Evolutionary conservation across 2,329 filamentous ascomycete genomes (phyloP).

Genomic region (Alternaria tenuissima): DNA sequence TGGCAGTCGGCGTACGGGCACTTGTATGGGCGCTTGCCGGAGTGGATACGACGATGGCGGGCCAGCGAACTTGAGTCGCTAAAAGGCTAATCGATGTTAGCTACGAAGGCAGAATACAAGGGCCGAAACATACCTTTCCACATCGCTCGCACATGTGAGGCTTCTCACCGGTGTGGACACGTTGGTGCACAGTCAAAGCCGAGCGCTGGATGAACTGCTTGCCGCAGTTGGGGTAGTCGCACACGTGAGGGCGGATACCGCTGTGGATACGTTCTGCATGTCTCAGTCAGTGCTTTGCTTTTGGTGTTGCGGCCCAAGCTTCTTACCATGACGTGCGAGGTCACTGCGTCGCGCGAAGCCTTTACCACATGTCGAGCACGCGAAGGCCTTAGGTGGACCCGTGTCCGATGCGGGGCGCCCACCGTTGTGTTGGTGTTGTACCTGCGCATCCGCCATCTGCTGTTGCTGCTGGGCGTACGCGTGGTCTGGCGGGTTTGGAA

Average conservation of each 20-base stretch:
- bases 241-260: slow-evolving; percentile 88
- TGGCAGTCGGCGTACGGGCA: slow-evolving; percentile 97
- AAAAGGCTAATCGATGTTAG: slow-evolving; percentile 73
- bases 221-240: slow-evolving; percentile 85
- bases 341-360: slow-evolving; percentile 94
- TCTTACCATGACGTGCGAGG: slow-evolving; percentile 89
- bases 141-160: slow-evolving; percentile 97
- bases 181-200: slow-evolving; percentile 91
- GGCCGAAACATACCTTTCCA: slow-evolving; percentile 75
- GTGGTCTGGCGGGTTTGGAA: slow-evolving; percentile 59
- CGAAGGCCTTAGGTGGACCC: slow-evolving; percentile 76
- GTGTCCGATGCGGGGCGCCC: slow-evolving; percentile 56
- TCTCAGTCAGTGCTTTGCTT: slow-evolving; percentile 41
- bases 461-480: slow-evolving; percentile 54
- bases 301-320: slow-evolving; percentile 45
- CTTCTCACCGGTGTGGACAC: slow-evolving; percentile 97
- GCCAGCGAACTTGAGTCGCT: slow-evolving; percentile 95
- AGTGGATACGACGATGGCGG: slow-evolving; percentile 92
- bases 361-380: slow-evolving; percentile 89
- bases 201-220: slow-evolving; percentile 98
- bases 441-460: slow-evolving; percentile 48
- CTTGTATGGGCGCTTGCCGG: slow-evolving; percentile 94
- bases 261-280: slow-evolving; percentile 89
- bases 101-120: not conserved
- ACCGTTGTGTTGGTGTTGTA: slow-evolving; percentile 52